These are phyloP conservation scores for Cyclostephanos tholiformis DNA, from an alignment of 108 stramenopile species.

Conservation along the genomic window DNA sequence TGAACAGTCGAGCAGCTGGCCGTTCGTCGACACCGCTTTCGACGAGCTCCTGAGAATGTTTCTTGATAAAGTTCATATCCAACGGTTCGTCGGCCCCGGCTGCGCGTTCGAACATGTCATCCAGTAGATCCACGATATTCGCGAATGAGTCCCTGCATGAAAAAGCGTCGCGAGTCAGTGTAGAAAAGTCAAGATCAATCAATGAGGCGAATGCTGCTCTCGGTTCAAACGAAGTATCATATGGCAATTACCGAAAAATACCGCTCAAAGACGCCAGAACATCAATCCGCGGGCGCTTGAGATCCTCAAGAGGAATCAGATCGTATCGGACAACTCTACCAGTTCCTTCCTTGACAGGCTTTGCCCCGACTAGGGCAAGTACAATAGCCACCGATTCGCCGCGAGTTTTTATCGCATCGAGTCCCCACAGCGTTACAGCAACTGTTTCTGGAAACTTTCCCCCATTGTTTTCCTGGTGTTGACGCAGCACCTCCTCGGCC, in stretches of 20 bases:
- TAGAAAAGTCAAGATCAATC: too few relatives aligned
- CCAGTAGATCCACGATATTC: constrained; percentile 84
- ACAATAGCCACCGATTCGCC: constrained; percentile 88
- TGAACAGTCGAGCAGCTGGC: constrained; percentile 78
- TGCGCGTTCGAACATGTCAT: constrained; percentile 82
- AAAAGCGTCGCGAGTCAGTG: too few relatives aligned
- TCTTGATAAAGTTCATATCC: constrained; percentile 81
- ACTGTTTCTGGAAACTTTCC: constrained; percentile 80
- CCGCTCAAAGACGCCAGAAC: constrained; percentile 82
- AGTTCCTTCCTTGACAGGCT: constrained; percentile 80
- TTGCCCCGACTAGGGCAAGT: constrained; percentile 78
- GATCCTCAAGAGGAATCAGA: constrained; percentile 75
- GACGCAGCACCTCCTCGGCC: constrained; percentile 74
- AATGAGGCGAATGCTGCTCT: too few relatives aligned
- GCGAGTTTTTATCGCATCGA: constrained; percentile 85
- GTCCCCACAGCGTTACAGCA: constrained; percentile 52
- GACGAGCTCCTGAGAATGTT: constrained; percentile 62
- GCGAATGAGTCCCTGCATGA: constrained; percentile 77
- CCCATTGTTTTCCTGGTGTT: constrained; percentile 62
- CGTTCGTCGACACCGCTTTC: constrained; percentile 62
- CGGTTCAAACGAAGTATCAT: too few relatives aligned
- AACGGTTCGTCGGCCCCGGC: constrained; percentile 66
- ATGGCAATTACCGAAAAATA: constrained; percentile 51
- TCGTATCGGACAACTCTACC: constrained; percentile 80
- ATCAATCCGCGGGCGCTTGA: constrained; percentile 79